Conservation (phyloP, 306 rosid genomes). For the Pueraria montana region DNA sequence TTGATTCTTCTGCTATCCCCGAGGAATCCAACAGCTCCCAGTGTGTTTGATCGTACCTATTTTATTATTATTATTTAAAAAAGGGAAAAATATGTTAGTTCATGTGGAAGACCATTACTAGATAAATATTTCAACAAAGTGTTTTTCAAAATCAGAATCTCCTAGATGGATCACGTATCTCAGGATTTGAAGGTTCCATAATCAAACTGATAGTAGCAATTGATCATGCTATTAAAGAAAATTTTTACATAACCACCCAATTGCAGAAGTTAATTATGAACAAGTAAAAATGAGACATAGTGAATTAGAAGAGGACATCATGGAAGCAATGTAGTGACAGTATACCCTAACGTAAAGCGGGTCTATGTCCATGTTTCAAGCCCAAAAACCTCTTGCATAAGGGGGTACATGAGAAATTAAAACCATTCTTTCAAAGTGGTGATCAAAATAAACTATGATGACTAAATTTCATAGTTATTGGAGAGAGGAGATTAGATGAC, state of each 20-base stretch:
- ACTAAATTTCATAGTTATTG: slow-evolving; percentile 14
- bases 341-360: not conserved
- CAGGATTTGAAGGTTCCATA: slow-evolving; percentile 15
- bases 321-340: not conserved
- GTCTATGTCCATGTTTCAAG: not conserved
- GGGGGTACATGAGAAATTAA: not conserved
- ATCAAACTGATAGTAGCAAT: slow-evolving; percentile 6
- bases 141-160: slow-evolving; percentile 7
- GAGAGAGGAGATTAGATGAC: not conserved
- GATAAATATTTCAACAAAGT: not conserved
- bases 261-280: slow-evolving; percentile 7
- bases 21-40: slow-evolving; percentile 90
- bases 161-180: not conserved
- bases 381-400: not conserved
- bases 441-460: slow-evolving; percentile 1
- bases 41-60: slow-evolving; percentile 81
- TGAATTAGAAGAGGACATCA: not conserved
- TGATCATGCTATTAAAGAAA: slow-evolving; percentile 9
- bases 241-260: not conserved
- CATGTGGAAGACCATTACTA: not conserved
- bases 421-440: slow-evolving; percentile 14
- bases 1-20: slow-evolving; percentile 91
- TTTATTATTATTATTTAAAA: not conserved
- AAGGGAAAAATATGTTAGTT: not conserved
- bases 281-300: not conserved